Conservation (phyloP, 83 land plant species). For the Picea engelmannii region DNA sequence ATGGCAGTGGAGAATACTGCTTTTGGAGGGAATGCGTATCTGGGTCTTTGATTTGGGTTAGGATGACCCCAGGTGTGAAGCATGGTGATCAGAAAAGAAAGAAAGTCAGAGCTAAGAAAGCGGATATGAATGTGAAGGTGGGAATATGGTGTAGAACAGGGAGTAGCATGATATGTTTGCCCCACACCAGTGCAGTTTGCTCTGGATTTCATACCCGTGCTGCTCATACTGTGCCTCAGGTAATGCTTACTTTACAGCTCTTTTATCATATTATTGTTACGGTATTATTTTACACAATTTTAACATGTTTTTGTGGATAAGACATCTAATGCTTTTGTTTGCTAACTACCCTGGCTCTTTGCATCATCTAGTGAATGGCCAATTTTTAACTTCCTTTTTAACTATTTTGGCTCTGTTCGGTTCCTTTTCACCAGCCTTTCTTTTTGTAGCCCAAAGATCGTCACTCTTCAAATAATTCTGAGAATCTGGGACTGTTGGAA, state of each 20-base stretch:
- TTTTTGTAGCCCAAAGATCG: too few relatives aligned
- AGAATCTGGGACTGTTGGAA: too few relatives aligned
- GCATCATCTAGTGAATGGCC: too few relatives aligned
- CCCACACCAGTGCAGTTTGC: conserved; percentile 11
- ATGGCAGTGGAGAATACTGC: too few relatives aligned
- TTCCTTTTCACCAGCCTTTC: too few relatives aligned
- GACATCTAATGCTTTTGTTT: background rate
- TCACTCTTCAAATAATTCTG: too few relatives aligned
- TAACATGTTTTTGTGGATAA: background rate
- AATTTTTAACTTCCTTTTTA: too few relatives aligned
- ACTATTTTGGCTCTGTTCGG: too few relatives aligned
- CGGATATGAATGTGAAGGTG: conserved; percentile 6
- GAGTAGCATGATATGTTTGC: conserved; percentile 10
- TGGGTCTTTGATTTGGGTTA: background rate
- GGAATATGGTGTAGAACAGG: conserved; percentile 7
- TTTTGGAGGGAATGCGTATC: conserved; percentile 1
- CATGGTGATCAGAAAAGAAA: background rate
- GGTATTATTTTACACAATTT: background rate
- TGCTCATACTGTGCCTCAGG: background rate
- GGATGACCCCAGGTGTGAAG: conserved; percentile 4
- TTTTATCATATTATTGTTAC: background rate
- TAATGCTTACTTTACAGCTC: background rate
- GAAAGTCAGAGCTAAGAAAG: conserved; percentile 2
- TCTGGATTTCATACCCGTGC: conserved; percentile 7
- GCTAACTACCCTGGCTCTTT: background rate